These are phyloP conservation scores for Fennellomyces sp. DNA, from an alignment of 371 early-diverging fungal species.

Conservation along the genomic window DNA sequence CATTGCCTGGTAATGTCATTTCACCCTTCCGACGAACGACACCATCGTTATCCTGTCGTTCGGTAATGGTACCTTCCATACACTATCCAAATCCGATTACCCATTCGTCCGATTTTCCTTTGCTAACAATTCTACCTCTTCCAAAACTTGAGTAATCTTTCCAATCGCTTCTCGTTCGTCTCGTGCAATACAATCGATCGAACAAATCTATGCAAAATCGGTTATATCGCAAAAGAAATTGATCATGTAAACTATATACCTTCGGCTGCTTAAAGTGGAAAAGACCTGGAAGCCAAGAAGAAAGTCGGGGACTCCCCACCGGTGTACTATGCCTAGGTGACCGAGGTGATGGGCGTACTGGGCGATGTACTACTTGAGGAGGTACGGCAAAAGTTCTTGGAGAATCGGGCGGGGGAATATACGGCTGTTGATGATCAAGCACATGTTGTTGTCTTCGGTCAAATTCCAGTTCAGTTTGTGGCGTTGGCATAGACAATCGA, in stretches of 20 bases:
- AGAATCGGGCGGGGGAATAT: not conserved
- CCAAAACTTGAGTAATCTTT: constrained; percentile 41
- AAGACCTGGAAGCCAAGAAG: constrained; percentile 26
- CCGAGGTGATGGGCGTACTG: not conserved
- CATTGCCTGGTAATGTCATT: constrained; percentile 32
- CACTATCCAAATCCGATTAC: constrained; percentile 17
- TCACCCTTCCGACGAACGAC: constrained; percentile 43
- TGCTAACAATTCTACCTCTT: constrained; percentile 34
- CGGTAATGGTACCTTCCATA: constrained; percentile 41
- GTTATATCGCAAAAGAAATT: constrained; percentile 8
- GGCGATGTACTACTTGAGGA: not conserved
- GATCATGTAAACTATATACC: constrained; percentile 3
- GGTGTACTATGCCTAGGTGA: constrained; percentile 1
- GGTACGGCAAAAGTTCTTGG: not conserved
- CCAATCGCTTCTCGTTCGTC: constrained; percentile 49
- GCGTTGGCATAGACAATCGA: constrained; percentile 18
- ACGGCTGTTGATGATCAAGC: not conserved
- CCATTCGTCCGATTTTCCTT: not conserved
- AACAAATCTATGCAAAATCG: constrained; percentile 46
- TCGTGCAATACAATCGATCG: constrained; percentile 45
- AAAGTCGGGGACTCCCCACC: constrained; percentile 11
- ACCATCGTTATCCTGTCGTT: constrained; percentile 42
- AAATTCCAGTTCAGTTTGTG: constrained; percentile 4
- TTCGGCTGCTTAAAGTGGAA: constrained; percentile 30
- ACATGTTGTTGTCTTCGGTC: not conserved